Evolutionary conservation across 1,284 basidiomycete genomes (phyloP), one percentile per base, ranked within the genome.

Genomic region (Irpex sp.): DNA sequence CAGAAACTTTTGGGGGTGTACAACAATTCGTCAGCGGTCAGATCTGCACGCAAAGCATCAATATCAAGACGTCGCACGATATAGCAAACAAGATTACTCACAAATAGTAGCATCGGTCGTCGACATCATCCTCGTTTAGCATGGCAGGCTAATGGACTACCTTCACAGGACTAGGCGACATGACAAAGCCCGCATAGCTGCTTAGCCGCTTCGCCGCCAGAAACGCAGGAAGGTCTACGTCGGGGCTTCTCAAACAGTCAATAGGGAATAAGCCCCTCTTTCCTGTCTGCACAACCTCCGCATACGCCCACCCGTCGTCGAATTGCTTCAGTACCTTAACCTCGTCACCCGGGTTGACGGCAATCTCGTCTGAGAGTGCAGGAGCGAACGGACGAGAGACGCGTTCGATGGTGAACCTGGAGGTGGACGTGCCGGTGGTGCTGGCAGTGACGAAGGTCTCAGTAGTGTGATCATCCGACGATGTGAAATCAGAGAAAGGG

Each of bases 241-340:
- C 77, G 37, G 73, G 68, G 37, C 78, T 76, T 31, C 83, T 75
- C 67, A 89, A 74, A 70, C 87, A 89, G 68, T 88, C 86, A 34
- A 88, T 76, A 2, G 88, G 88, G 54, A 89, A 86, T 49, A 83
- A 68, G 1, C 81, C 81, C 48, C 67, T 66, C 57, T 58, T 51
- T 37, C 68, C 67, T 51, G 80, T 67, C 0, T 76, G 78, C 4
- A 73, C 68, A 57, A 70, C 62, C 58, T 69, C 66, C 51, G 79
- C 66, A 67, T 79, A 82, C 71, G 85, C 82, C 89, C 89, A 91
- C 0, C 88, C 89, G 70, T 91, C 89, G 66, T 88, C 85, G 71
- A 84, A 91, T 11, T 81, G 70, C 57, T 77, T 76, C 17, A 87
- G 8, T 47, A 91, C 73, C 66, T 75, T 80, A 15, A 91, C 83